Percentiles rank a stretch among this genome's conserved stretches.
phyloP scores from a whole-genome alignment of 1,284 basidiomycete species.

The Microbotryomycetes sp. region DNA sequence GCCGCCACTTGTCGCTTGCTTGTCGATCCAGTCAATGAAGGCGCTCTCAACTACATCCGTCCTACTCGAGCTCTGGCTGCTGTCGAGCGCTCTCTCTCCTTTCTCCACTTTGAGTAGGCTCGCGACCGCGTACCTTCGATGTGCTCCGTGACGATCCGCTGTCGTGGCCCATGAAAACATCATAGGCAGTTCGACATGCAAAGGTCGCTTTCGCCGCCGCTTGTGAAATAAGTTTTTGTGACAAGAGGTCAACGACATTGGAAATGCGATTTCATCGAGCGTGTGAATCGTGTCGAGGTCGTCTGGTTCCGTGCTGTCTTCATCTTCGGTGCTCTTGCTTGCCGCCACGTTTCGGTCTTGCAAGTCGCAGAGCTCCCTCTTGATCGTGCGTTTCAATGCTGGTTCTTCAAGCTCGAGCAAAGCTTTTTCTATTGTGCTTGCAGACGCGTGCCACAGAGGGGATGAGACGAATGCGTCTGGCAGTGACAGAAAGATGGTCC shows the following conservation, averaged over 20 bases:
- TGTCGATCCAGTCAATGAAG: constrained; percentile 15
- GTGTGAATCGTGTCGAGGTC: constrained; percentile 10
- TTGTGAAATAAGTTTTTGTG: neutral
- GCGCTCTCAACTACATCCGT: neutral
- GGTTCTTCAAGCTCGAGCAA: neutral
- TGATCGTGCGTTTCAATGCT: constrained; percentile 2
- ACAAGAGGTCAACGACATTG: neutral
- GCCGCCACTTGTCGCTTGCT: neutral
- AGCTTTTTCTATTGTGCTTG: neutral
- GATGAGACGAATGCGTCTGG: constrained; percentile 25
- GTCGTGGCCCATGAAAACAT: constrained; percentile 27
- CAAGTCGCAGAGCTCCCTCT: constrained; percentile 13
- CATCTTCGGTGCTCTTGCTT: neutral
- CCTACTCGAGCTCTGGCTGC: neutral
- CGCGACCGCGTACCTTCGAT: constrained; percentile 21
- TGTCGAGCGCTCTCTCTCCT: too few species aligned
- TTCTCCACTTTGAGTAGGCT: constrained; percentile 1
- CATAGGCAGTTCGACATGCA: constrained; percentile 10
- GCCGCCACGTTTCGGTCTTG: constrained; percentile 1
- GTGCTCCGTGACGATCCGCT: constrained; percentile 5
- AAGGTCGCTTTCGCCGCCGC: neutral
- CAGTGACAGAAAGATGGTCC: constrained; percentile 17
- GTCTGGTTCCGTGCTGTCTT: neutral
- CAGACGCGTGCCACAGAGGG: constrained; percentile 4
- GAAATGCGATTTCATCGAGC: constrained; percentile 25